A percentile compares a stretch with the other conserved stretches of the same genome.
Conservation (phyloP, 306 rosid genomes). For the Vigna trinervia region DNA sequence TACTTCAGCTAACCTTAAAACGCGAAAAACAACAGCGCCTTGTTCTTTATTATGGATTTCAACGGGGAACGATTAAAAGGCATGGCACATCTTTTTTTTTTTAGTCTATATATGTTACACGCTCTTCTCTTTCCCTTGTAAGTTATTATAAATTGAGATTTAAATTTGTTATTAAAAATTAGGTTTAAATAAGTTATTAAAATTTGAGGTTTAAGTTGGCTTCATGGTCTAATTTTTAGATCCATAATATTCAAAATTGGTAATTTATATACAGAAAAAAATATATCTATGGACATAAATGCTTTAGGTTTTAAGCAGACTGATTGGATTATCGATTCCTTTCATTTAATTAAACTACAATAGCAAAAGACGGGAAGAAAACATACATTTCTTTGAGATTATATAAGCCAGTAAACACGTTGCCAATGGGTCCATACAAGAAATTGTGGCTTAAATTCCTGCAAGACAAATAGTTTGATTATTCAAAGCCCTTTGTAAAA, state of each 20-base stretch:
- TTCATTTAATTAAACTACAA: constrained; percentile 35
- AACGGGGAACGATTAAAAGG: neutral
- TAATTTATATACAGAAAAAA: neutral
- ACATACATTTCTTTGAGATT: constrained; percentile 82
- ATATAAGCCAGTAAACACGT: constrained; percentile 76
- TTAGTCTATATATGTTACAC: neutral
- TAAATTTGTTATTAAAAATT: neutral
- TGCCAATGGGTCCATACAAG: constrained; percentile 82
- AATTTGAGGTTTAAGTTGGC: constrained; percentile 15
- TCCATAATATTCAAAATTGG: constrained; percentile 4
- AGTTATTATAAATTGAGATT: constrained; percentile 9
- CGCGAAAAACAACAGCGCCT: neutral
- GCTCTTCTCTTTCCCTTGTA: constrained; percentile 4
- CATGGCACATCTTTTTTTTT: neutral
- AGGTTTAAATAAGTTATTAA: constrained; percentile 5
- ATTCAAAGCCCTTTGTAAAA: constrained; percentile 35
- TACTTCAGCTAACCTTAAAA: constrained; percentile 5
- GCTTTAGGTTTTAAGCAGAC: constrained; percentile 25
- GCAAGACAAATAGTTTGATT: constrained; percentile 42
- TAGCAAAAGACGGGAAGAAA: constrained; percentile 42
- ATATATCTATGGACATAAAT: neutral
- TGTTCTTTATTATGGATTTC: neutral
- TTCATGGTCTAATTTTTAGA: neutral
- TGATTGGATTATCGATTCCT: constrained; percentile 30
- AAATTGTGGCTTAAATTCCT: constrained; percentile 94